These are phyloP conservation scores for Beauveria varroae DNA, from an alignment of 2,329 filamentous ascomycete species.

Conservation along the genomic window DNA sequence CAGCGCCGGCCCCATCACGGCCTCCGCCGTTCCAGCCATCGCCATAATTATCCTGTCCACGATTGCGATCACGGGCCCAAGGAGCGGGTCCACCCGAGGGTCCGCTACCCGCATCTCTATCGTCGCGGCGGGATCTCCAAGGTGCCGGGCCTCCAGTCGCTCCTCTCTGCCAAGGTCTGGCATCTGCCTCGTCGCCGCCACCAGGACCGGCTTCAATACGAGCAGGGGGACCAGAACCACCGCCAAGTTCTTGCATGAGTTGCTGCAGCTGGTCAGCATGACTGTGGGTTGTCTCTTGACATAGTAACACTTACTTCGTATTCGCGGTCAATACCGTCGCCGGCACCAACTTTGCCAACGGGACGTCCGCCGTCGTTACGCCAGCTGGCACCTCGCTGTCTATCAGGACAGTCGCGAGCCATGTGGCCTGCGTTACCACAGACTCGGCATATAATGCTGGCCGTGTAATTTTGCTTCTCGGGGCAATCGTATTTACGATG, in stretches of 20 bases:
- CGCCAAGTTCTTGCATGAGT: conserved; percentile 96
- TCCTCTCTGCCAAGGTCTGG: conserved; percentile 83
- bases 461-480: conserved; percentile 96
- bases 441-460: conserved; percentile 96
- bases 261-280: conserved; percentile 51
- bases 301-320: conserved; percentile 64
- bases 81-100: conserved; percentile 41
- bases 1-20: conserved; percentile 18
- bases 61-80: conserved; percentile 55
- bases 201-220: conserved; percentile 82
- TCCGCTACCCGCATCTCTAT: conserved; percentile 37
- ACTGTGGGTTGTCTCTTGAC: not conserved
- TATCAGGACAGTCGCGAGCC: conserved; percentile 94
- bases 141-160: conserved; percentile 79
- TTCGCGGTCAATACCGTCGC: conserved; percentile 85
- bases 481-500: conserved; percentile 99
- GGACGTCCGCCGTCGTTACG: conserved; percentile 60
- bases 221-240: conserved; percentile 61
- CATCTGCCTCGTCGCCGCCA: conserved; percentile 48
- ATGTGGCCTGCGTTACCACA: conserved; percentile 98
- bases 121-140: conserved; percentile 56
- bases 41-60: conserved; percentile 33
- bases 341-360: conserved; percentile 62
- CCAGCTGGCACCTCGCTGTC: conserved; percentile 85
- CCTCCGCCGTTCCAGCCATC: conserved; percentile 20